Percentiles rank a stretch among this genome's conserved stretches.
Conservation (phyloP, 1,139 yeast genomes). For the Yamadazyma mexicana region DNA sequence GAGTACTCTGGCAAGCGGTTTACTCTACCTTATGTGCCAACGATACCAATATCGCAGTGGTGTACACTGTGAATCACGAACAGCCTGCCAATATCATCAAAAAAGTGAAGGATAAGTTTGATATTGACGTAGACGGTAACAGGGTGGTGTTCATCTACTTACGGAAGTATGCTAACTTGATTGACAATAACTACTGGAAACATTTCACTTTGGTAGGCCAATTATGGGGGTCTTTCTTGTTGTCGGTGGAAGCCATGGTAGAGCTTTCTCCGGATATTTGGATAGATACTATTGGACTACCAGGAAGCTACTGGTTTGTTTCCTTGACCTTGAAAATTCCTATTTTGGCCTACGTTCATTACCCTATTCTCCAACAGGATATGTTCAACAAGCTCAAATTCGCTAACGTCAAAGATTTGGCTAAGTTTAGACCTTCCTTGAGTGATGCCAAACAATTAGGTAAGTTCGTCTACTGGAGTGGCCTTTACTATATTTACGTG, state of each 20-base stretch:
- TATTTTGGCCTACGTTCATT: slow-evolving; percentile 84
- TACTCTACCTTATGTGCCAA: slow-evolving; percentile 60
- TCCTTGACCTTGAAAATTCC: slow-evolving; percentile 62
- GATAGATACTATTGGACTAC: slow-evolving; percentile 93
- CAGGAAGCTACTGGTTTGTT: slow-evolving; percentile 69
- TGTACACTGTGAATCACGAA: slow-evolving; percentile 73
- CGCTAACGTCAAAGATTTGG: slow-evolving; percentile 21
- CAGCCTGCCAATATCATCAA: slow-evolving; percentile 54
- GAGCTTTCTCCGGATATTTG: slow-evolving; percentile 84
- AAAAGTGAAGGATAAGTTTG: slow-evolving; percentile 65
- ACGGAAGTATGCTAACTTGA: slow-evolving; percentile 53
- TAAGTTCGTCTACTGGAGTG: slow-evolving; percentile 73
- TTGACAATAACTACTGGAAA: slow-evolving; percentile 76
- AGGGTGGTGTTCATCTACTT: slow-evolving; percentile 75
- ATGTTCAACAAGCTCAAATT: slow-evolving; percentile 67
- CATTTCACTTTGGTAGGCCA: slow-evolving; percentile 83
- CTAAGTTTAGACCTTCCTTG: slow-evolving; percentile 12
- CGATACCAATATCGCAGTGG: slow-evolving; percentile 57
- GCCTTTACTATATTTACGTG: slow-evolving; percentile 60
- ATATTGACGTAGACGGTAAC: slow-evolving; percentile 49
- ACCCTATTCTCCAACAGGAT: slow-evolving; percentile 86
- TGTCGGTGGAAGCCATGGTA: slow-evolving; percentile 70
- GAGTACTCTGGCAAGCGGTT: slow-evolving; percentile 95
- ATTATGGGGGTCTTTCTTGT: slow-evolving; percentile 71
- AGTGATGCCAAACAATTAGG: slow-evolving; percentile 26